A percentile compares a stretch with the other conserved stretches of the same genome.
These are phyloP conservation scores for Raffaelea ambrosiae DNA, from an alignment of 2,329 filamentous ascomycete species.

Conservation along the genomic window DNA sequence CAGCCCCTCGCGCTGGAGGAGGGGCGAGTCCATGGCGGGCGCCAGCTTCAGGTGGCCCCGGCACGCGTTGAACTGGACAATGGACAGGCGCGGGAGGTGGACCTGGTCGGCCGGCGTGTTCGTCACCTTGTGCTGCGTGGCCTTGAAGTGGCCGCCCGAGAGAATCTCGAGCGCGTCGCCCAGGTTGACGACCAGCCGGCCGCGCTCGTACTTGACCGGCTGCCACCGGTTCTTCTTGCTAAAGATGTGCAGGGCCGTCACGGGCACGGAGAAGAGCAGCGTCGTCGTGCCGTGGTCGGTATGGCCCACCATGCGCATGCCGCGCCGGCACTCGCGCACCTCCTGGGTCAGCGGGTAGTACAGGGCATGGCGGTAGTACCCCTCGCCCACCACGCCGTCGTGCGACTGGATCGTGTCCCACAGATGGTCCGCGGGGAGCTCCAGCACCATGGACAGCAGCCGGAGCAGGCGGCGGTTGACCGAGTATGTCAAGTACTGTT, in stretches of 20 bases:
- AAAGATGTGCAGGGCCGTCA: constrained; percentile 38
- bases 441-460: constrained; percentile 33
- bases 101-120: constrained; percentile 31
- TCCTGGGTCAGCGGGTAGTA: constrained; percentile 27
- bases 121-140: constrained; percentile 33
- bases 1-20: constrained; percentile 29
- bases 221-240: constrained; percentile 35
- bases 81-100: constrained; percentile 28
- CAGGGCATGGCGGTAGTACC: constrained; percentile 37
- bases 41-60: constrained; percentile 32
- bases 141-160: constrained; percentile 37
- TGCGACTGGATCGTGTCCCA: constrained; percentile 35
- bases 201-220: constrained; percentile 34
- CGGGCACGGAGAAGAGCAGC: constrained; percentile 35
- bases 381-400: constrained; percentile 30
- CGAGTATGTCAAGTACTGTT: constrained; percentile 33
- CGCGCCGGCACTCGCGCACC: constrained; percentile 22
- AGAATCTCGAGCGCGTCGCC: constrained; percentile 35
- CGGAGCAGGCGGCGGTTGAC: constrained; percentile 33
- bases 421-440: constrained; percentile 33
- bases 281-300: constrained; percentile 39
- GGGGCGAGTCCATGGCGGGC: constrained; percentile 25
- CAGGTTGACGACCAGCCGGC: constrained; percentile 40
- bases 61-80: constrained; percentile 37
- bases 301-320: constrained; percentile 36